Base-by-base conservation (phyloP, 2,329 filamentous ascomycete species). In the Aspergillus nomiae region DNA sequence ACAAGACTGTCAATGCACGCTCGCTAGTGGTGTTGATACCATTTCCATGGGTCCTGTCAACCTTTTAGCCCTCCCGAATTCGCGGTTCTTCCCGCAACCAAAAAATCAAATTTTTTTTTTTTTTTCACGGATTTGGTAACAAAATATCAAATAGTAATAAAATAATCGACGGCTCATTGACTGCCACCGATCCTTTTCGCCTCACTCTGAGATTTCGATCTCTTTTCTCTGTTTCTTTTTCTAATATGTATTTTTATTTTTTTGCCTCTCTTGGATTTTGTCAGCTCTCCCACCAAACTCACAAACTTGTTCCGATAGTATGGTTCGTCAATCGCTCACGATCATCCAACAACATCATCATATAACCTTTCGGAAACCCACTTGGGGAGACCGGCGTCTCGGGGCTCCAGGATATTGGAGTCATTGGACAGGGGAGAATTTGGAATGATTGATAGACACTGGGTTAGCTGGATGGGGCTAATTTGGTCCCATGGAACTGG, bases 401-500 rank as follows among this genome's bases (percentile, higher is more conserved):
- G 28, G 50, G 11, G 28, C 50, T 53, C 50, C 19, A 53, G 28
- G 50, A 53, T 19, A 53, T 34, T 54, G 50, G 50, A 36, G 50
- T 34, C 30, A 53, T 34, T 54, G 50, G 50, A 36, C 36, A 12
- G 16, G 36, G 14, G 21, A 26, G 32, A 55, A 55, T 38, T 55
- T 55, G 51, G 51, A 55, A 55, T 38, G 51, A 55, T 38, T 14
- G 51, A 55, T 38, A 16, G 32, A 9, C 50, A 54, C 38, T 9
- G 21, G 34, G 34, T 55, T 55, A 55, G 34, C 51, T 55, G 6
- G 7, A 55, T 38, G 34, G 51, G 51, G 51, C 34, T 55, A 55
- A 38, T 30, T 50, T 46, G 19, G 45, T 59, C 57, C 57, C 57
- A 59, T 51, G 57, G 57, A 48, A 51, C 57, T 59, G 57, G 46